These are phyloP conservation scores for Auricularia cornea DNA, from an alignment of 768 basidiomycete species.

Conservation along the genomic window DNA sequence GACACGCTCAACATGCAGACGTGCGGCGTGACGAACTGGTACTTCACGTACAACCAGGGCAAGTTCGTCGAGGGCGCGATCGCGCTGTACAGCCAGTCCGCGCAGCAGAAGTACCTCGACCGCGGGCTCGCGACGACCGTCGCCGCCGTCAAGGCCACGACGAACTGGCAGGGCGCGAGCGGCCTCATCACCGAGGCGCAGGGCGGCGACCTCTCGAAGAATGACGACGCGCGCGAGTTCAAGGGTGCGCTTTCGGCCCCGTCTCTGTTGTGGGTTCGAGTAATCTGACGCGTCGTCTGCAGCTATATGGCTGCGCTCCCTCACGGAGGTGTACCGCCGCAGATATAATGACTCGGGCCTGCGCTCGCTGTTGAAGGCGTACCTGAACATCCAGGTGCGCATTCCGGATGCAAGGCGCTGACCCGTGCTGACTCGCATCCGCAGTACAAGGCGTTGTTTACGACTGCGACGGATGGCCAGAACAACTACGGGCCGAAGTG, in stretches of 20 bases:
- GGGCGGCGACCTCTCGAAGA: slow-evolving; percentile 8
- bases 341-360: slow-evolving; percentile 31
- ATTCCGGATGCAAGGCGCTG: not conserved
- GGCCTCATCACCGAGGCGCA: slow-evolving; percentile 45
- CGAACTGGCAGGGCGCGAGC: slow-evolving; percentile 38
- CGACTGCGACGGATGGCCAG: not conserved
- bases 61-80: slow-evolving; percentile 46
- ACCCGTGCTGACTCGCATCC: not conserved
- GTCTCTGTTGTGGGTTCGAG: not conserved
- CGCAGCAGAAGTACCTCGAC: slow-evolving; percentile 10
- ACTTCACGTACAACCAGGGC: slow-evolving; percentile 49
- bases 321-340: slow-evolving; percentile 37
- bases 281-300: not conserved
- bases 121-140: slow-evolving; percentile 29
- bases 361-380: slow-evolving; percentile 37
- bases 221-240: not conserved
- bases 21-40: slow-evolving; percentile 37
- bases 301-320: slow-evolving; percentile 40
- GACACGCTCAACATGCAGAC: slow-evolving; percentile 41
- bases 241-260: not conserved
- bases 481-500: not conserved
- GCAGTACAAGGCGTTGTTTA: not conserved
- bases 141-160: slow-evolving; percentile 34
- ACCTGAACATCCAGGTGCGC: slow-evolving; percentile 42
- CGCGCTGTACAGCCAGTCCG: slow-evolving; percentile 35